Evolutionary conservation across 129 eudicot species (phyloP), one percentile per base, ranked within the genome.

Genomic region (Deinandra increscens): DNA sequence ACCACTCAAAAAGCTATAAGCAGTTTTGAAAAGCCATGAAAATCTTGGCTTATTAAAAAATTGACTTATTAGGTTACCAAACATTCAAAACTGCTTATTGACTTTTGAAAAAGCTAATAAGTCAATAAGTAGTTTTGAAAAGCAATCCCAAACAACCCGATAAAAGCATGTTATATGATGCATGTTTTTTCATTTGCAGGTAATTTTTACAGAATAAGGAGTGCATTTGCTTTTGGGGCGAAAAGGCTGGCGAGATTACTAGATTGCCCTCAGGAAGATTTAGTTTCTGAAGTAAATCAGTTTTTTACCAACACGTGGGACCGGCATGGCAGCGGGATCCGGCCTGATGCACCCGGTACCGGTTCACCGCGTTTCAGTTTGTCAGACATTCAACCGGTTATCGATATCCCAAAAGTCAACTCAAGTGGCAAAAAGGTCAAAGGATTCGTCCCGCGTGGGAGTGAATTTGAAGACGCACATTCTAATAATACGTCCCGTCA

Each of bases 191-290:
- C n/a, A 42, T 75, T 62, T 15, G 6, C 81, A 88, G 96, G 96
- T 50, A 88, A 88, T 44, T 88, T 83, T 44, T 85, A 60, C 68
- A 85, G 96, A 69, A 88, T 88, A 66, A 85, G 96, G 60, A 88
- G 96, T 77, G 96, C 96, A 12, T 88, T 88, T 59, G 78, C 87
- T 39, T 83, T 75, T 55, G 96, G 96, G 72, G 96, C 96, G 3
- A 81, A 88, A 76, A 81, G 83, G 76, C 75, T 88, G 55, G 96
- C 91, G 65, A 81, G 87, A 80, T 75, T 88, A 76, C 91, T 88
- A 15, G 85, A 88, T 67, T 88, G 96, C 76, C 91, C 96, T 33
- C 71, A 68, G 56, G 96, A 88, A 56, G 62, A 80, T 69, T 38
- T 88, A 60, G 77, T 79, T 64, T 60, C 45, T 56, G 96, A 85